phyloP scores from a whole-genome alignment of 140 eudicot genomes.

The Bidens hawaiensis region DNA sequence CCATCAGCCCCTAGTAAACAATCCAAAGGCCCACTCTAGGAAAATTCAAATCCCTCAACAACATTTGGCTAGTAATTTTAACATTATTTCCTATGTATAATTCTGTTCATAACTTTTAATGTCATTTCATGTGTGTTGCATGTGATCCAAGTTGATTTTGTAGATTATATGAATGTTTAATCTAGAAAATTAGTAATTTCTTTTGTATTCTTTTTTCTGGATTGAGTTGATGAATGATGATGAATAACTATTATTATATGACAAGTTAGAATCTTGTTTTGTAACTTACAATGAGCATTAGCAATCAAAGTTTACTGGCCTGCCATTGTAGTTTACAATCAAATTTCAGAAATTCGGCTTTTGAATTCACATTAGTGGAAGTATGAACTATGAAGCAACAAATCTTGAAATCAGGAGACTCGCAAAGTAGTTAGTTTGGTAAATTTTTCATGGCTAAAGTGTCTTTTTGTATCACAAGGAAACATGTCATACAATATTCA shows the following conservation, averaged over 20 bases:
- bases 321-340: not conserved
- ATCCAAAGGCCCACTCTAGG: too few species aligned
- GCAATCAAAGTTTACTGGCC: not conserved
- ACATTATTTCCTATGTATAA: slow-evolving; percentile 2
- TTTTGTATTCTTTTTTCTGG: slow-evolving; percentile 10
- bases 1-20: too few species aligned
- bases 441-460: slow-evolving; percentile 10
- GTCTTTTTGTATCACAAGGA: too few species aligned
- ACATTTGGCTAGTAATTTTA: too few species aligned
- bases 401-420: not conserved
- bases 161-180: slow-evolving; percentile 13
- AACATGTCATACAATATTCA: too few species aligned
- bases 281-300: too few species aligned
- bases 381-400: not conserved
- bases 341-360: too few species aligned
- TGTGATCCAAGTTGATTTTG: slow-evolving; percentile 25
- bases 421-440: not conserved
- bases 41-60: too few species aligned
- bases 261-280: not conserved
- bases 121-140: slow-evolving; percentile 12
- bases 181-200: slow-evolving; percentile 8
- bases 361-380: not conserved
- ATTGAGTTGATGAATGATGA: not conserved
- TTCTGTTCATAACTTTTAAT: slow-evolving; percentile 23
- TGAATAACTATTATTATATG: too few species aligned